phyloP scores from a whole-genome alignment of 2,329 filamentous ascomycete species.

The Colletotrichum orbiculare region DNA sequence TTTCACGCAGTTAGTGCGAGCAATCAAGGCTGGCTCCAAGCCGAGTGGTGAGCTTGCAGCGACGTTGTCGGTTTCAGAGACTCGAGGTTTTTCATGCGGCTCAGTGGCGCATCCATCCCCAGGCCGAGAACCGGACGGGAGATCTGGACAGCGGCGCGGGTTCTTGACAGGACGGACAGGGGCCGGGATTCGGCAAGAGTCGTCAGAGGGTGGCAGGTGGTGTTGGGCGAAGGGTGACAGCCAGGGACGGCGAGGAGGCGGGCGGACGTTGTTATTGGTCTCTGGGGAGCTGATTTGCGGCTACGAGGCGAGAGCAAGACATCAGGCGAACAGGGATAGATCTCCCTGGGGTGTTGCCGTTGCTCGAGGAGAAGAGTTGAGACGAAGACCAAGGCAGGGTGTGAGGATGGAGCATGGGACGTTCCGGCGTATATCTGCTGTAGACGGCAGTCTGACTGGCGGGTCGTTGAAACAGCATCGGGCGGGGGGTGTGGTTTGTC shows the following conservation, averaged over 20 bases:
- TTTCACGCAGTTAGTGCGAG: constrained; percentile 6
- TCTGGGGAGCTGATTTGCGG: background rate
- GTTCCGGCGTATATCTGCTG: constrained; percentile 25
- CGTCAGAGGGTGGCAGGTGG: constrained; percentile 8
- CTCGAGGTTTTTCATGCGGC: constrained; percentile 22
- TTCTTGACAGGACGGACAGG: background rate
- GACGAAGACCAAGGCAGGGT: constrained; percentile 34
- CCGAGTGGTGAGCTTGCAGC: constrained; percentile 22
- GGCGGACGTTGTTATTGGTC: constrained; percentile 18
- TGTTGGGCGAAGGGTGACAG: constrained; percentile 23
- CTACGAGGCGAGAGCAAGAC: constrained; percentile 23
- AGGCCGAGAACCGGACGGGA: constrained; percentile 33
- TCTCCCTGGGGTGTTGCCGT: background rate
- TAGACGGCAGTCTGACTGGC: constrained; percentile 4
- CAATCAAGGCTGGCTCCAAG: constrained; percentile 6
- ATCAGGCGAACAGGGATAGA: constrained; percentile 25
- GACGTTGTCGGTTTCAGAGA: constrained; percentile 29
- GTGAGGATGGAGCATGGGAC: constrained; percentile 26
- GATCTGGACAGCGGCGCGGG: no score
- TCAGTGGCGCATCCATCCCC: no score
- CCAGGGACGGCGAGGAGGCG: constrained; percentile 10
- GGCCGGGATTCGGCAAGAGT: constrained; percentile 12
- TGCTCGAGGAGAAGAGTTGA: constrained; percentile 11
- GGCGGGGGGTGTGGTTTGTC: background rate
- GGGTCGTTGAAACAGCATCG: constrained; percentile 24